These are phyloP conservation scores for Nicotiana tabacum DNA, from an alignment of 257 asterid genomes.

Conservation along the genomic window DNA sequence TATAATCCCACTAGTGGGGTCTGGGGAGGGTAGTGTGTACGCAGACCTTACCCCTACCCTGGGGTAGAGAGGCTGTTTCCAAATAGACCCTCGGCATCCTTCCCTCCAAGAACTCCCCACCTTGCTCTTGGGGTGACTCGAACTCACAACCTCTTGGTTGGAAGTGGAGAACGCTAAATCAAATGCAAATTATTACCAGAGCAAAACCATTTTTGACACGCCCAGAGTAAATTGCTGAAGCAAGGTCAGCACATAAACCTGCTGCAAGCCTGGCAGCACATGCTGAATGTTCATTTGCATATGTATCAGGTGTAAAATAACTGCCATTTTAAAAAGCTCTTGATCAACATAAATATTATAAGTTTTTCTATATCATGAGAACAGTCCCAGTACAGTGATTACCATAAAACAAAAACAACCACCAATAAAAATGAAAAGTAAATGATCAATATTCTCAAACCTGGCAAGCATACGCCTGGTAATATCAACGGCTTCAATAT, in stretches of 20 bases:
- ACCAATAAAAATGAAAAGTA: background rate
- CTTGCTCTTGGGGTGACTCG: too few species aligned
- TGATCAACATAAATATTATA: conserved; percentile 2
- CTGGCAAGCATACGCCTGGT: conserved; percentile 67
- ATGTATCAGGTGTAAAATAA: conserved; percentile 97
- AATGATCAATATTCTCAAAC: conserved; percentile 31
- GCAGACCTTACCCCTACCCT: too few species aligned
- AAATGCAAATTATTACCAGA: conserved; percentile 47
- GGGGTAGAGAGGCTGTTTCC: too few species aligned
- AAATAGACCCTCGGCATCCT: too few species aligned
- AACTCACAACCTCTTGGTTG: too few species aligned
- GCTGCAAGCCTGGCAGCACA: conserved; percentile 97
- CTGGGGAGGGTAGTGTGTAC: too few species aligned
- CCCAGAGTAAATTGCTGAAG: conserved; percentile 74
- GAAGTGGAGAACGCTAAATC: background rate
- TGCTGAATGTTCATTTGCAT: conserved; percentile 88
- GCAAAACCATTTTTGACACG: conserved; percentile 94
- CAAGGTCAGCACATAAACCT: conserved; percentile 95
- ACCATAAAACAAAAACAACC: background rate
- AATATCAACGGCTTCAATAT: conserved; percentile 82
- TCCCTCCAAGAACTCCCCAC: too few species aligned
- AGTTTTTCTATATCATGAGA: background rate
- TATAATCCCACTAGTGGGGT: too few species aligned
- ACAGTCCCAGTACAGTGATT: background rate
- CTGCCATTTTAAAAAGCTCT: conserved; percentile 35